Base-by-base conservation (phyloP, 331 rosid species). In the Malus hybrid region DNA sequence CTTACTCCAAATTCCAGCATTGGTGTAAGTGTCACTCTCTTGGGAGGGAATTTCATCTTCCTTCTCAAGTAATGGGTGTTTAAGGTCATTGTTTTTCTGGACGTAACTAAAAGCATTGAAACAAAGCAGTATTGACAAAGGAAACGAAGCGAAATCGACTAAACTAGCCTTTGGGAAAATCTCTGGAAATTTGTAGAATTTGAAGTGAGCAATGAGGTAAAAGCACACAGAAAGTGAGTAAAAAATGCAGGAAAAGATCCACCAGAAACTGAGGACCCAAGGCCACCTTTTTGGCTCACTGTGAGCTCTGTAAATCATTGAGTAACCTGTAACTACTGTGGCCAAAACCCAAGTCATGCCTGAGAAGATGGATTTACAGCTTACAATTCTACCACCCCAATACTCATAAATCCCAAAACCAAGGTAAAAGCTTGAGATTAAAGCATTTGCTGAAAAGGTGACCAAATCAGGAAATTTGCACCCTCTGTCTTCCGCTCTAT, bases 1-100 rank as follows among this genome's bases (percentile, higher is more conserved):
- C 55, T 85, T 83, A 72, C 95, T 88, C 97, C 97, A 94, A 22
- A 81, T 8, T 34, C 93, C 82, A 52, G 96, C 88, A 28, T 72
- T 74, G 6, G 70, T 13, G 71, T 86, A 91, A n/a, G 64, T 73
- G 69, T 75, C 73, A 29, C 7, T 30, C 7, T 76, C 72, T 36
- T 74, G 70, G 20, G 15, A 4, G 3, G 39, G 75, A 74, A 7
- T 20, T 67, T 73, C 75, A 24, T 36, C 69, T 66, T 87, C 86
- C 68, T 82, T 68, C 15, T 84, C 88, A 11, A 94, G 88, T 14
- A 93, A 81, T 22, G 70, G 48, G 19, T 85, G 74, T 48, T 84
- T 84, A 67, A 84, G 26, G n/a, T 85, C 88, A 72, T 52, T 79
- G 68, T 66, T 48, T 53, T 73, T 82, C 48, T 78, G 79, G 34